Percentiles rank a stretch among this genome's conserved stretches.
phyloP scores from a whole-genome alignment of 148 eudicot species.

The Polygonum maritimum region DNA sequence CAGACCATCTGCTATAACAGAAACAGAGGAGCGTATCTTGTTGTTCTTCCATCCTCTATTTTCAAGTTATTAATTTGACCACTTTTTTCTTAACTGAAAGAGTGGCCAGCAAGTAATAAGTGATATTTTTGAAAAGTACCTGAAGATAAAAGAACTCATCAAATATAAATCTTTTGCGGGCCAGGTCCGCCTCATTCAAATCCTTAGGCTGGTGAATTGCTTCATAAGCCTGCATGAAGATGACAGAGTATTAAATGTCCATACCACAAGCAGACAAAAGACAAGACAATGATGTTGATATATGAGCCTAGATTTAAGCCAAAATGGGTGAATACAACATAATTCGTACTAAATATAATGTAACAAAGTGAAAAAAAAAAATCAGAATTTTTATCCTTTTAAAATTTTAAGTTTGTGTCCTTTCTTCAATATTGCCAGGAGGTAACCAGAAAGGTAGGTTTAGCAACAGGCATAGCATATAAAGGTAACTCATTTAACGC shows the following conservation, averaged over 20 bases:
- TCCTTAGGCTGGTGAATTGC: slow-evolving; percentile 83
- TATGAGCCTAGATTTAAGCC: neutral
- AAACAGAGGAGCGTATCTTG: neutral
- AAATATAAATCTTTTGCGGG: slow-evolving; percentile 89
- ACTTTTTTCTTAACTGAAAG: neutral
- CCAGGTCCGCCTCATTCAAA: slow-evolving; percentile 61
- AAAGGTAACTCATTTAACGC: neutral
- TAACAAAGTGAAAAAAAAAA: neutral
- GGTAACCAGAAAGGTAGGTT: neutral
- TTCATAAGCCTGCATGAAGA: slow-evolving; percentile 60
- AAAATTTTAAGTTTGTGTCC: neutral
- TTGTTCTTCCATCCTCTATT: neutral
- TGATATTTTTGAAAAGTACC: slow-evolving; percentile 24
- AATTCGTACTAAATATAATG: neutral
- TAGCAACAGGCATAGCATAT: neutral
- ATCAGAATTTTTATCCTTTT: neutral
- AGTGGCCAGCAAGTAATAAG: slow-evolving; percentile 2
- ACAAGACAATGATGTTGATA: neutral
- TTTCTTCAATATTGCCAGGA: slow-evolving; percentile 2
- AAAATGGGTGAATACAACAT: neutral
- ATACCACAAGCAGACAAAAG: slow-evolving; percentile 1
- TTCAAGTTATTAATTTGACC: neutral
- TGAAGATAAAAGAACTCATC: slow-evolving; percentile 97
- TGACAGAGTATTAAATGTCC: slow-evolving; percentile 2
- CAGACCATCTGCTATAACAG: neutral